phyloP scores from a whole-genome alignment of 129 eudicot species.

The Artemisia annua region DNA sequence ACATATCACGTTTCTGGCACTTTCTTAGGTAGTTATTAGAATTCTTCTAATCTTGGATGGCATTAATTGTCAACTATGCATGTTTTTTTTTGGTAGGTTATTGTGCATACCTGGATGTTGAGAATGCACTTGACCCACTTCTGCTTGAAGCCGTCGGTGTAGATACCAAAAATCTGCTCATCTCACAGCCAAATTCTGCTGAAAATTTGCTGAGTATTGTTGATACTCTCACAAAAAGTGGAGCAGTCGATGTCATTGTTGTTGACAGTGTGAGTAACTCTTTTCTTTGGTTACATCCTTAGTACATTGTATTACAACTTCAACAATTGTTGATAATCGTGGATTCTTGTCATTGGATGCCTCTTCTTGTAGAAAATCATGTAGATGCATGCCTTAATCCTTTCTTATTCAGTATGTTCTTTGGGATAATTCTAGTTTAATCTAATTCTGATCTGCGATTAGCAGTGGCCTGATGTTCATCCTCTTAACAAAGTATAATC shows the following conservation, averaged over 20 bases:
- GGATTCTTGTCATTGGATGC: neutral
- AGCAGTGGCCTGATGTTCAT: neutral
- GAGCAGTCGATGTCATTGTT: conserved; percentile 86
- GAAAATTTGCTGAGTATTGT: conserved; percentile 90
- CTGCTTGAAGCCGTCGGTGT: conserved; percentile 83
- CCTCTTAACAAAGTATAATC: too few species aligned
- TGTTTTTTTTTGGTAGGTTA: conserved; percentile 54
- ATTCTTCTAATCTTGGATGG: too few species aligned
- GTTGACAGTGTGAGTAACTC: conserved; percentile 80
- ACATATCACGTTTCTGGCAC: too few species aligned
- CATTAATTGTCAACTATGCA: too few species aligned
- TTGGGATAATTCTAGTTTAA: neutral
- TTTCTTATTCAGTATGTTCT: neutral
- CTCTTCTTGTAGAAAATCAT: conserved; percentile 9
- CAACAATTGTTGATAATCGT: neutral
- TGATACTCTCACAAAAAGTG: conserved; percentile 88
- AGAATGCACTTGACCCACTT: conserved; percentile 77
- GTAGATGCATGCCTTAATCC: conserved; percentile 3
- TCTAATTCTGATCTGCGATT: neutral
- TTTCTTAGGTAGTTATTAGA: too few species aligned
- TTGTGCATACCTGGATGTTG: conserved; percentile 94
- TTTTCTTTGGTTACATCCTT: conserved; percentile 1
- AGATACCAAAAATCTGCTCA: conserved; percentile 72
- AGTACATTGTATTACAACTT: neutral
- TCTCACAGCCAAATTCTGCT: conserved; percentile 92